phyloP scores from a whole-genome alignment of 2,329 filamentous ascomycete species.

The Fusarium protoensiforme region DNA sequence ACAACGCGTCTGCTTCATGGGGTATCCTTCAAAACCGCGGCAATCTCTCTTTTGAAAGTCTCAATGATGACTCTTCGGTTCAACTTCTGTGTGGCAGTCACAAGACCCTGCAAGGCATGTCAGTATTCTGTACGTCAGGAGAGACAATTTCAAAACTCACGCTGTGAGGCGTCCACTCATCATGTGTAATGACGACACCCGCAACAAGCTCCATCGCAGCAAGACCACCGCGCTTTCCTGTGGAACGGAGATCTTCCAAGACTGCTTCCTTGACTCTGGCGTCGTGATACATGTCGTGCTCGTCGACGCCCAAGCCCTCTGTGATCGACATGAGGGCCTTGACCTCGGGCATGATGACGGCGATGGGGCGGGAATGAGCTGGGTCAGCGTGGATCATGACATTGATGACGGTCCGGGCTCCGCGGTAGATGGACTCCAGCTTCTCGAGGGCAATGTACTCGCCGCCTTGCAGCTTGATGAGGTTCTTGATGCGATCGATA shows the following conservation, averaged over 20 bases:
- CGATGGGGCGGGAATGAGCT: constrained; percentile 80
- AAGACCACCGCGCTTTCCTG: constrained; percentile 74
- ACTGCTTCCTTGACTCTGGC: constrained; percentile 69
- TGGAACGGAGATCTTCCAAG: constrained; percentile 73
- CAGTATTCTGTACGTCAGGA: neutral
- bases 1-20: neutral
- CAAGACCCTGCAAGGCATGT: constrained; percentile 58
- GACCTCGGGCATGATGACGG: constrained; percentile 78
- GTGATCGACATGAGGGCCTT: constrained; percentile 69
- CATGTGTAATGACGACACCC: constrained; percentile 80
- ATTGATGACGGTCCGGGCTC: constrained; percentile 79
- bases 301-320: constrained; percentile 68
- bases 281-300: constrained; percentile 74
- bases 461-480: constrained; percentile 93
- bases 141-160: constrained; percentile 62
- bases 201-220: constrained; percentile 78
- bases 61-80: constrained; percentile 55
- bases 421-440: constrained; percentile 90
- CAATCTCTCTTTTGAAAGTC: neutral
- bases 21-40: neutral
- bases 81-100: constrained; percentile 70
- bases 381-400: constrained; percentile 86
- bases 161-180: constrained; percentile 87
- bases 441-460: constrained; percentile 99
- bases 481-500: constrained; percentile 97